Evolutionary conservation across 306 rosid species (phyloP).

Genomic region (Casuarina equisetifolia): DNA sequence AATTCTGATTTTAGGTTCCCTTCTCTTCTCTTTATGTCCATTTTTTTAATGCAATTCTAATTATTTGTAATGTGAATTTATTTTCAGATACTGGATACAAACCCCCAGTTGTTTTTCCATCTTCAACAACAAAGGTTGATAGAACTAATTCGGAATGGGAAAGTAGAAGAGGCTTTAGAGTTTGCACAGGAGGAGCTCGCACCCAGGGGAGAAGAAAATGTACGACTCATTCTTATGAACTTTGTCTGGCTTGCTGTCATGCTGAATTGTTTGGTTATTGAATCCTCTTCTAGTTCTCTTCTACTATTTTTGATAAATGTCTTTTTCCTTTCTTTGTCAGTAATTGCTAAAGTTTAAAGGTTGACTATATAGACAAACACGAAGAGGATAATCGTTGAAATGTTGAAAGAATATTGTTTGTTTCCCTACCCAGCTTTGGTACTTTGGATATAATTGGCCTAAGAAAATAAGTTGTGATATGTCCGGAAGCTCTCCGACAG

Average conservation of each 20-base stretch:
- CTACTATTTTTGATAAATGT: too few species aligned
- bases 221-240: conserved; percentile 30
- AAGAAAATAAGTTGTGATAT: conserved; percentile 48
- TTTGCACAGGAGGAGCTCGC: conserved; percentile 99
- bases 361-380: too few species aligned
- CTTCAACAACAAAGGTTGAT: conserved; percentile 90
- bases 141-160: conserved; percentile 86
- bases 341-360: too few species aligned
- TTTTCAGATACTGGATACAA: conserved; percentile 89
- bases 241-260: conserved; percentile 17
- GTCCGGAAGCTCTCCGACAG: conserved; percentile 93
- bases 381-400: too few species aligned
- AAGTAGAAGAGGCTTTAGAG: conserved; percentile 90
- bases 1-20: not conserved
- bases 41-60: not conserved
- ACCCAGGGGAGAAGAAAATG: conserved; percentile 98
- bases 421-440: conserved; percentile 6
- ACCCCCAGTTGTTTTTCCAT: conserved; percentile 93
- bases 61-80: conserved; percentile 18
- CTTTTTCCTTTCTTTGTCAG: too few species aligned
- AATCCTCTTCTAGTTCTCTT: conserved; percentile 3
- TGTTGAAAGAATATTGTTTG: not conserved
- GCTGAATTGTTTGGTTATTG: conserved; percentile 4
- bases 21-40: not conserved
- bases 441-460: conserved; percentile 20